Evolutionary conservation across 2,329 filamentous ascomycete species (phyloP), one percentile per base, ranked within the genome.

Genomic region (Colletotrichum sp.): DNA sequence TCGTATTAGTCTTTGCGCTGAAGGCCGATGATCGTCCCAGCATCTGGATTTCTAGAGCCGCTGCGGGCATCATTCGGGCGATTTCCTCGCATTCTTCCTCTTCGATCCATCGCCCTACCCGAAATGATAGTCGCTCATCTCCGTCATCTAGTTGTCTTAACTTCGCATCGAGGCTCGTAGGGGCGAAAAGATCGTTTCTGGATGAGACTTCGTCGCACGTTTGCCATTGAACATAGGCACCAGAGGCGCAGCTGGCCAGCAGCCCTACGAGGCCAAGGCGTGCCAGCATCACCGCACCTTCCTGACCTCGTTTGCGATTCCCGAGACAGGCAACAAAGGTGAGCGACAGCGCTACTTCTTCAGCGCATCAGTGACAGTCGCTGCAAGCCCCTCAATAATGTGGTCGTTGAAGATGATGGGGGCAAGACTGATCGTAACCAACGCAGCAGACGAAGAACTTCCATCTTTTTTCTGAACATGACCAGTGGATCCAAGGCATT

Each of bases 151-250:
- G 39, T 5, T 21, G 34, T 36, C 49, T 28, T 39, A 76, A 6
- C 18, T 26, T 60, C 21, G 70, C 70, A 15, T 6, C 10, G 15
- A 76, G 12, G 28, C 34, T 65, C 34, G 49, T 39, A 5, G 65
- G 34, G 26, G 16, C 34, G 28, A 73, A 67, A 15, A 24, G 63
- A 16, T 77, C 57, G 15, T 36, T 49, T 16, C 57, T 60, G 13
- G 55, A 55, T 52, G 68, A 59, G 28, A 68, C 64, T 8, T 32
- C 71, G 26, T 77, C 68, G 66, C 78, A 79, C 44, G 15, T 21
- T 64, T 78, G 77, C 77, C 74, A 78, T 65, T 79, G 77, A 24
- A 78, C 72, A 44, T 80, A 78, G 28, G 78, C 78, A 9, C 69
- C 78, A 16, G 75, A 76, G 32, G 36, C 65, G 49, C 34, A 65